phyloP scores from a whole-genome alignment of 2,329 filamentous ascomycete genomes.

The Cordyceps javanica region DNA sequence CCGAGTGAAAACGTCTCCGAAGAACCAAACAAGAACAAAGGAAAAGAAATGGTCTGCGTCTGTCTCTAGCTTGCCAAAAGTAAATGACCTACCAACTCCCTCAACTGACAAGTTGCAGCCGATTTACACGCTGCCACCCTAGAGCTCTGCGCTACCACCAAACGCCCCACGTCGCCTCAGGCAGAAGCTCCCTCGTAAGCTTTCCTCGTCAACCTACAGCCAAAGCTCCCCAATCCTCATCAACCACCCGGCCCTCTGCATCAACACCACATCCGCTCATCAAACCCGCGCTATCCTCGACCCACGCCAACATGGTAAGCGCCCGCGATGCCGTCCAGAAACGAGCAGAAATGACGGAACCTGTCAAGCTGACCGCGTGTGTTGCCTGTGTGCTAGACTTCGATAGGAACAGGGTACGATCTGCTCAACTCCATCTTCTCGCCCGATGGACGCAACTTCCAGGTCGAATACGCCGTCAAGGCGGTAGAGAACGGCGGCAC shows the following conservation, averaged over 20 bases:
- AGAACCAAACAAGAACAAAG: neutral
- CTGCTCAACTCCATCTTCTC: conserved; percentile 99
- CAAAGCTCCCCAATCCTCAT: conserved; percentile 5
- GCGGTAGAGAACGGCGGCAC: conserved; percentile 98
- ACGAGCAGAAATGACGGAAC: neutral
- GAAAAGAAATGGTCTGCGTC: no score
- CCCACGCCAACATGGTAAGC: conserved; percentile 6
- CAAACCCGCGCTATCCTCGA: neutral
- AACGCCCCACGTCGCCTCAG: conserved; percentile 11
- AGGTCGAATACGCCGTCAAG: conserved; percentile 98
- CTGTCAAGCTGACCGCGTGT: neutral
- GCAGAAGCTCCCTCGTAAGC: conserved; percentile 12
- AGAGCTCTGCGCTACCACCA: neutral
- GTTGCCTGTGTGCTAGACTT: conserved; percentile 59
- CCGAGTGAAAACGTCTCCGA: no score
- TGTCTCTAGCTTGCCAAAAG: no score
- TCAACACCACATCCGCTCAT: conserved; percentile 6
- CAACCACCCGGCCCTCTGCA: neutral
- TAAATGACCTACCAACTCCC: neutral
- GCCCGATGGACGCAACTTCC: conserved; percentile 97
- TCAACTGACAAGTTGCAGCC: neutral
- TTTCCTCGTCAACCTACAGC: conserved; percentile 5
- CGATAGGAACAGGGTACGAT: conserved; percentile 99
- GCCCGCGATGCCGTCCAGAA: neutral
- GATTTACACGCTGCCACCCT: neutral